phyloP scores from a whole-genome alignment of 164 flowering plant genomes.

The Berberis vulgaris region DNA sequence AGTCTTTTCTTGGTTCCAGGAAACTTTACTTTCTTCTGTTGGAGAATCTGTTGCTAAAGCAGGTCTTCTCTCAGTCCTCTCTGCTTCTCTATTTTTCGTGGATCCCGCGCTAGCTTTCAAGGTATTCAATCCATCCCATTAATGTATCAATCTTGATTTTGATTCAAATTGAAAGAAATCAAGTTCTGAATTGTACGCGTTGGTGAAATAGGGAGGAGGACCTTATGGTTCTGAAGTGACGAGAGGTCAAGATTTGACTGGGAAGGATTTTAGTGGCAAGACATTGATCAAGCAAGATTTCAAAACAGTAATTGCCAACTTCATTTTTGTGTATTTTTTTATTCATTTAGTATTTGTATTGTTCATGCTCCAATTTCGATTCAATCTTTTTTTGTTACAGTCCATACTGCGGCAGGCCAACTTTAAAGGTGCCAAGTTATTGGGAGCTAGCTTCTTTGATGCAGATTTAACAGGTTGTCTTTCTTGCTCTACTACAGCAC shows the following conservation, averaged over 20 bases:
- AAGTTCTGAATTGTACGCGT: not conserved
- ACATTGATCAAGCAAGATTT: conserved; percentile 87
- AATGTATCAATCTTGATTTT: not conserved
- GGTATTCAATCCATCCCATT: conserved; percentile 25
- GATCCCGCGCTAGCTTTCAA: conserved; percentile 81
- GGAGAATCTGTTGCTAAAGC: conserved; percentile 37
- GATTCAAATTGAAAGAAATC: not conserved
- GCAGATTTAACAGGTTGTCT: conserved; percentile 82
- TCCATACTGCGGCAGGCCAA: conserved; percentile 88
- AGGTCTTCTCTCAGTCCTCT: conserved; percentile 46
- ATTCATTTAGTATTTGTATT: conserved; percentile 1
- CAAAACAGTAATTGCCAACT: conserved; percentile 54
- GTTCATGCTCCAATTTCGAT: not conserved
- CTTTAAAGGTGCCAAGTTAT: conserved; percentile 78
- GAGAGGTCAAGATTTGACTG: conserved; percentile 87
- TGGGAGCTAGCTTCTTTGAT: conserved; percentile 98
- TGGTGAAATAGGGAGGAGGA: conserved; percentile 69
- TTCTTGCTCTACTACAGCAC: not conserved
- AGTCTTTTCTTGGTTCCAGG: not conserved
- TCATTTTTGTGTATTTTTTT: not conserved
- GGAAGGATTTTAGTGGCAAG: conserved; percentile 90
- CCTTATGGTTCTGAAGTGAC: conserved; percentile 93
- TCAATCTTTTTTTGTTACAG: conserved; percentile 25
- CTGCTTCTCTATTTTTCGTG: conserved; percentile 56
- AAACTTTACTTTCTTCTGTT: conserved; percentile 2